Percentiles rank a stretch among this genome's conserved stretches.
Evolutionary conservation across 306 rosid species (phyloP).

Genomic region (Ammopiptanthus mongolicus): DNA sequence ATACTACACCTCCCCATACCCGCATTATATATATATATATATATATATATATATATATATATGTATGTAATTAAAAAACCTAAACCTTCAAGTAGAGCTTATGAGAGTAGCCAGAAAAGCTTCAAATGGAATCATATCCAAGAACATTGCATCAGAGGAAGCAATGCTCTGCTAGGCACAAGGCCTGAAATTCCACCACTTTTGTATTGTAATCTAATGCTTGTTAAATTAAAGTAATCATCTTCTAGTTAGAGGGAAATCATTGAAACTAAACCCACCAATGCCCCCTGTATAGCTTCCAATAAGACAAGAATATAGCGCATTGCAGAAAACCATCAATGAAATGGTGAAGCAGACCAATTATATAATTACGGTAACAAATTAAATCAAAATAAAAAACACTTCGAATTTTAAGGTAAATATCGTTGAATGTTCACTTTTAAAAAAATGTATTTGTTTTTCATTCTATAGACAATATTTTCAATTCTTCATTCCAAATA

Average conservation of each 20-base stretch:
- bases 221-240: not conserved
- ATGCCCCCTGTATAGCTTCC: constrained; percentile 82
- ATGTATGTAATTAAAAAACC: too few relatives aligned
- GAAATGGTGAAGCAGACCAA: not conserved
- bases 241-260: not conserved
- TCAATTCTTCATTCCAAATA: too few relatives aligned
- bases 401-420: not conserved
- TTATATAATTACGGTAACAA: not conserved
- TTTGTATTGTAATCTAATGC: not conserved
- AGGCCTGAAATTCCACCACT: constrained; percentile 45
- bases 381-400: not conserved
- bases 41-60: too few relatives aligned
- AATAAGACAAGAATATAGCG: constrained; percentile 49
- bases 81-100: too few relatives aligned
- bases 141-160: constrained; percentile 87
- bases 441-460: not conserved
- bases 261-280: constrained; percentile 41
- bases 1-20: too few relatives aligned
- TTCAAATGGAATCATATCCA: not conserved
- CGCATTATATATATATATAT: too few relatives aligned
- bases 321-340: constrained; percentile 67
- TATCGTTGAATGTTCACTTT: not conserved
- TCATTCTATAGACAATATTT: too few relatives aligned
- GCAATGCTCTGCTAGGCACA: constrained; percentile 80
- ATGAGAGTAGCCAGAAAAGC: not conserved